phyloP scores from a whole-genome alignment of 495 filamentous ascomycete genomes.

The Podospora fimiseda region DNA sequence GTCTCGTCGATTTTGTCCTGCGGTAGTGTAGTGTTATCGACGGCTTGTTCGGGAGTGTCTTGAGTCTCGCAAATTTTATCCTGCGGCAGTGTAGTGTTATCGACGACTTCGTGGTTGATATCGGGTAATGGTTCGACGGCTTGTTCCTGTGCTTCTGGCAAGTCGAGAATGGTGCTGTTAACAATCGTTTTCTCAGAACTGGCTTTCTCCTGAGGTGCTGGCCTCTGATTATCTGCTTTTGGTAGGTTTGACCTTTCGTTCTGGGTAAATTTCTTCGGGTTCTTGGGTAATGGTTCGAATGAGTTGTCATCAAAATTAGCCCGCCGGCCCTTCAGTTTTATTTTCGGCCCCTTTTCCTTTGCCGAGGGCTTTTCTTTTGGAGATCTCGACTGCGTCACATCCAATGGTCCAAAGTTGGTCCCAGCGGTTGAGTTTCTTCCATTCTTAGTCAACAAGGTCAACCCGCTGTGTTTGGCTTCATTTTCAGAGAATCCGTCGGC shows the following conservation, averaged over 20 bases:
- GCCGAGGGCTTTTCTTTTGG: neutral
- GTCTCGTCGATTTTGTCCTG: too few relatives aligned
- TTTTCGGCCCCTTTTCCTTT: neutral
- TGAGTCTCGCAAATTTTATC: too few relatives aligned
- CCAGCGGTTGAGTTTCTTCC: constrained; percentile 3
- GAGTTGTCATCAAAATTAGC: constrained; percentile 12
- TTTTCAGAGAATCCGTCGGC: constrained; percentile 23
- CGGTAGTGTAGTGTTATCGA: neutral
- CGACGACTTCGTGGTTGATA: neutral
- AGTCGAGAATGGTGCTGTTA: neutral
- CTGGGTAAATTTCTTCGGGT: constrained; percentile 1
- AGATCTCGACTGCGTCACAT: constrained; percentile 13
- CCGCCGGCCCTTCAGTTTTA: neutral
- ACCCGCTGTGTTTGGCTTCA: constrained; percentile 18
- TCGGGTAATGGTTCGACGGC: neutral
- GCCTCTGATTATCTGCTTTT: neutral
- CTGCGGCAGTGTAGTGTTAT: neutral
- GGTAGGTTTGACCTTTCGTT: neutral
- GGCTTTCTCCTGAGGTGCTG: neutral
- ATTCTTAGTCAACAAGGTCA: constrained; percentile 6
- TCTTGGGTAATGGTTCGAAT: neutral
- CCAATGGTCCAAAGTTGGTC: constrained; percentile 9
- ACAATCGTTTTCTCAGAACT: neutral
- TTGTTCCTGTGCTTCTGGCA: neutral
- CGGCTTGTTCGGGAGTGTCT: too few relatives aligned